These are phyloP conservation scores for Coelastrella sp. DNA, from an alignment of 139 green algal genomes.

Conservation along the genomic window DNA sequence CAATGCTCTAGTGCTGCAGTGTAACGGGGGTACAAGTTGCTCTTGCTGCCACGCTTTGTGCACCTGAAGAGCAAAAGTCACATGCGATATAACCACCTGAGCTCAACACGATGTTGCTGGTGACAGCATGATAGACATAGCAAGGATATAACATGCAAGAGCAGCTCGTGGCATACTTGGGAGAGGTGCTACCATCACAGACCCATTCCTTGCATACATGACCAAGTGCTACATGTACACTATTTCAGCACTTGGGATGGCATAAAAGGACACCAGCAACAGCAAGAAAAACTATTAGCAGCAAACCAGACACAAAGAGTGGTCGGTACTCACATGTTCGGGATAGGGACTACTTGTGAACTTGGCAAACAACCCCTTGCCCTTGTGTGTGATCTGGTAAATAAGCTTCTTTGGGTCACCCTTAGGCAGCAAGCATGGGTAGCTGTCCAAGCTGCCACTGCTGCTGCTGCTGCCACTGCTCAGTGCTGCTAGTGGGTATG, in stretches of 20 bases:
- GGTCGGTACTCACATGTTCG: background rate
- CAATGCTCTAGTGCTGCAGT: background rate
- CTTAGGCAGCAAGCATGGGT: background rate
- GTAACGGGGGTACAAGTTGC: background rate
- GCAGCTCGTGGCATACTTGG: background rate
- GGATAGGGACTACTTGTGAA: constrained; percentile 26
- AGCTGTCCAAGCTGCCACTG: background rate
- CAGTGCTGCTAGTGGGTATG: background rate
- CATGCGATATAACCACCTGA: background rate
- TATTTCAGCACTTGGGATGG: background rate
- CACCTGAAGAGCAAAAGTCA: background rate
- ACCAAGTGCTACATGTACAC: background rate
- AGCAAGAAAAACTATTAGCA: background rate
- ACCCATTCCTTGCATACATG: background rate
- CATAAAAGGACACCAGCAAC: background rate
- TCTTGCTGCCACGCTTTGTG: constrained; percentile 7
- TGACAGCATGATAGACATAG: background rate
- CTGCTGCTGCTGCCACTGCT: background rate
- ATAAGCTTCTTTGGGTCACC: background rate
- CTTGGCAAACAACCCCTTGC: background rate
- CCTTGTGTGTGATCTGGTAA: background rate
- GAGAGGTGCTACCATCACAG: background rate
- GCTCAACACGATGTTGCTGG: background rate
- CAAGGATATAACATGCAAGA: background rate
- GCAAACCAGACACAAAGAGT: background rate